Evolutionary conservation across 805 yeast genomes (phyloP), one percentile per base, ranked within the genome.

Genomic region (Candida dendrica): DNA sequence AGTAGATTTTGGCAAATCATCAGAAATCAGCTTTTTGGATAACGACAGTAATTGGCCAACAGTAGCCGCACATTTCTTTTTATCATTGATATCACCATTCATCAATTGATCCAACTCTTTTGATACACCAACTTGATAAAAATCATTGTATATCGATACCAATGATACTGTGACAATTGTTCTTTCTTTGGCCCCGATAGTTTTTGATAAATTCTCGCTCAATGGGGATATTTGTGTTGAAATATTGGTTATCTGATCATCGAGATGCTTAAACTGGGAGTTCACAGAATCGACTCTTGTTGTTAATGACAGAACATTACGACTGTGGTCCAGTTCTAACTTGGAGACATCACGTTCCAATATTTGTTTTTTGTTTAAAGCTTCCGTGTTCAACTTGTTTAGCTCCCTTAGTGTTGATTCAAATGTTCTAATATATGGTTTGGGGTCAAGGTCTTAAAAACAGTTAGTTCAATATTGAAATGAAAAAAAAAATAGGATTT

Each of bases 351-450:
- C 79, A 16, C 63, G 64, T 38, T 75, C 82, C 18, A 80, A 68
- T n/a, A 64, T 62, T 4, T 63, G 63, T 47, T 78, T 81, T 41
- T 71, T 71, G 14, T 60, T 58, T 4, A 63, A 57, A 3, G 89
- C 76, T 36, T 82, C 82, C 1, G 71, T 74, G 37, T 71, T 71
- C 35, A 93, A 63, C 39, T 69, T 69, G 52, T 78, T 75, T 48
- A 91, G 66, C 53, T 87, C 91, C 37, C 79, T 71, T 36, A 89
- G 66, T 3, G 93, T 86, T 1, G 90, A 79, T 58, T 91, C 97
- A 60, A 93, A 90, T 0, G 96, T 87, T 50, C 96, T 75, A 37
- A 91, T 91, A 58, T 86, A 93, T 2, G 98, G 98, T 55, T 87
- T 88, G 1, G 98, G 96, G 55, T 93, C 96, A 42, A 88, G 50